Percentiles rank a stretch among this genome's conserved stretches.
Evolutionary conservation across 164 flowering plant species (phyloP).

Genomic region (Malania oleifera): DNA sequence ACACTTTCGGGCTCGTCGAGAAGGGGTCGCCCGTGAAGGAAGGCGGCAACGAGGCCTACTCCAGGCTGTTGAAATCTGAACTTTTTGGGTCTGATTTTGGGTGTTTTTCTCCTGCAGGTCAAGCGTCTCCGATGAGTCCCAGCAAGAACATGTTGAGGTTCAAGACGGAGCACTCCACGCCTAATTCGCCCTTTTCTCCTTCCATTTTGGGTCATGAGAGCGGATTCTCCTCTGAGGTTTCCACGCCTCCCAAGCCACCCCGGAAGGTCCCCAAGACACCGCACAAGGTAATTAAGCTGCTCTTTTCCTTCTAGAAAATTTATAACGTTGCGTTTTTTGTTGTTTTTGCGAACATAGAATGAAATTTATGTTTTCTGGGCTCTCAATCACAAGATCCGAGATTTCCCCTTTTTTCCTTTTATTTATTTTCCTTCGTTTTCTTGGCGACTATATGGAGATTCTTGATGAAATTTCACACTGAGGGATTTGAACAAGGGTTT

Average conservation of each 20-base stretch:
- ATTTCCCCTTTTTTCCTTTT: too few relatives aligned
- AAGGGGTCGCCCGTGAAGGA: constrained; percentile 80
- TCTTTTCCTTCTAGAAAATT: constrained; percentile 2
- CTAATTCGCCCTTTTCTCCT: constrained; percentile 70
- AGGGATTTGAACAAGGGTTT: background rate
- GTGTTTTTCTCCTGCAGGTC: constrained; percentile 69
- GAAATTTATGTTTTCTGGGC: too few relatives aligned
- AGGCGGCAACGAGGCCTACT: constrained; percentile 75
- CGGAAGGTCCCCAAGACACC: constrained; percentile 94
- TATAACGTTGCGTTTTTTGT: too few relatives aligned
- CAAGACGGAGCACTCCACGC: constrained; percentile 71
- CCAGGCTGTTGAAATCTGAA: constrained; percentile 67
- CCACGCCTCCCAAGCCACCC: constrained; percentile 81
- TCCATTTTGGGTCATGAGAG: constrained; percentile 50
- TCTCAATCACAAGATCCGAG: too few relatives aligned
- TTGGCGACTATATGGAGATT: too few relatives aligned
- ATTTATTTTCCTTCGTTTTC: too few relatives aligned
- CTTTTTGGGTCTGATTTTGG: constrained; percentile 87
- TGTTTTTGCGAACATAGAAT: too few relatives aligned
- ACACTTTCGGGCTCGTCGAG: constrained; percentile 72
- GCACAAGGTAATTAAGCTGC: constrained; percentile 53
- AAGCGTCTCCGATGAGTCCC: constrained; percentile 68
- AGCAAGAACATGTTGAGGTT: constrained; percentile 86
- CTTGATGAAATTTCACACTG: too few relatives aligned
- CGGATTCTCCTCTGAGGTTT: constrained; percentile 40